Evolutionary conservation across 2,329 filamentous ascomycete species (phyloP), one percentile per base, ranked within the genome.

Genomic region (Sclerotinia spermophila): DNA sequence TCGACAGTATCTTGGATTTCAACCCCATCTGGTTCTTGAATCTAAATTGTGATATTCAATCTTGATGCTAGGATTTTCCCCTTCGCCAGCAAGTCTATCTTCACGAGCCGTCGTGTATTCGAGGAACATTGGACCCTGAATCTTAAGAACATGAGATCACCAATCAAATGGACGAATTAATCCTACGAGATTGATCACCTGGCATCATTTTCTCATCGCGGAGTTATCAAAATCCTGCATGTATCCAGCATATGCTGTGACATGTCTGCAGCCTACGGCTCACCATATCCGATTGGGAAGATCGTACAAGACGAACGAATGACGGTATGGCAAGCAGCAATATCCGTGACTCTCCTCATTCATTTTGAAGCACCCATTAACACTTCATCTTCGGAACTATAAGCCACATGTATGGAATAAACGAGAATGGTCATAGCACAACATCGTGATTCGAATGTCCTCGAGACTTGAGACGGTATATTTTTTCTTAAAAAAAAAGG

Each of bases 161-260:
- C 56, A 38, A 59, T 51, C 44, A 64, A n/a, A 21, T 38, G n/a
- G 15, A 27, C 30, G 21, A 38, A 38, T n/a, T 35, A 24, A 21
- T 45, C 13, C 21, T 24, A 21, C 21, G 61, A 42, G 44, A 27
- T 38, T 48, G 61, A 27, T 51, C 44, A 64, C 44, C 30, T 64
- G 58, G 27, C 44, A 64, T 17, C 15, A 59, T n/a, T 24, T 5
- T 10, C 7, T 15, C 21, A 17, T n/a, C 35, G 35, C 56, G 30
- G 33, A 60, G 24, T 40, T 42, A 21, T 27, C 48, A 53, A 7
- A 27, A 27, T 53, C n/a, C n/a, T 30, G n/a, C 48, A n/a, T 45
- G 44, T 24, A 27, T 35, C 38, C 61, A 64, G 61, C 44, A 64
- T 64, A 64, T 64, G 61, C 44, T n/a, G 61, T 64, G 44, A 6